Evolutionary conservation across 1,284 basidiomycete species (phyloP).

Genomic region (Rhodotorula sp.): DNA sequence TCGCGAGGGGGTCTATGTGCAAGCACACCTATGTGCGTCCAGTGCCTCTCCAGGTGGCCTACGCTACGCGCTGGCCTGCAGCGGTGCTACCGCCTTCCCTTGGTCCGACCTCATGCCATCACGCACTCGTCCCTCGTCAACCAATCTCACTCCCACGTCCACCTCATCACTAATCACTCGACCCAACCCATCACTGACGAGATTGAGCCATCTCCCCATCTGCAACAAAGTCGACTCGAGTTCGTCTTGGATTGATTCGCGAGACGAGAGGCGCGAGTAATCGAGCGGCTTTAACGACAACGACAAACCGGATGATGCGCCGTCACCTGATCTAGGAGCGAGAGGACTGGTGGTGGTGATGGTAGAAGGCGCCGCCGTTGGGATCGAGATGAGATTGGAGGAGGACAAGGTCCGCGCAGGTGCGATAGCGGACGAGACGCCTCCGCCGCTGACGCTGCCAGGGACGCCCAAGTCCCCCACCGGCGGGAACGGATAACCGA

Average conservation of each 20-base stretch:
- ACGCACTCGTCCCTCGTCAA: background rate
- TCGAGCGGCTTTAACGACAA: slow-evolving; percentile 12
- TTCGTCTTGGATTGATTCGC: slow-evolving; percentile 56
- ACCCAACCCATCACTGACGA: slow-evolving; percentile 57
- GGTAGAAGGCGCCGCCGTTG: background rate
- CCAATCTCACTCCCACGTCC: background rate
- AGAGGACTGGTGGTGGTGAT: background rate
- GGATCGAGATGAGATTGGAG: background rate
- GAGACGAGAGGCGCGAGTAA: slow-evolving; percentile 11
- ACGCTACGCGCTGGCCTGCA: background rate
- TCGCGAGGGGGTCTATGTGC: no score
- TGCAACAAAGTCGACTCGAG: slow-evolving; percentile 74
- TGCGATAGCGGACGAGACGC: background rate
- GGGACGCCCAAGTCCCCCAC: slow-evolving; percentile 5
- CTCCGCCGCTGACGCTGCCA: background rate
- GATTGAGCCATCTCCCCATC: slow-evolving; percentile 73
- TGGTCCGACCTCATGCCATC: background rate
- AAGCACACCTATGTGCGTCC: background rate
- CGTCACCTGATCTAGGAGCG: background rate
- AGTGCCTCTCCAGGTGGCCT: background rate
- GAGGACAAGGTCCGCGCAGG: background rate
- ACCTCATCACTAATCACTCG: slow-evolving; percentile 2
- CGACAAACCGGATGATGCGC: no score
- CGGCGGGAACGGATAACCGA: slow-evolving; percentile 19
- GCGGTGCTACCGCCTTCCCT: background rate